Conservation (phyloP, 192 early-diverging fungal species). For the Gonapodya prolifera region DNA sequence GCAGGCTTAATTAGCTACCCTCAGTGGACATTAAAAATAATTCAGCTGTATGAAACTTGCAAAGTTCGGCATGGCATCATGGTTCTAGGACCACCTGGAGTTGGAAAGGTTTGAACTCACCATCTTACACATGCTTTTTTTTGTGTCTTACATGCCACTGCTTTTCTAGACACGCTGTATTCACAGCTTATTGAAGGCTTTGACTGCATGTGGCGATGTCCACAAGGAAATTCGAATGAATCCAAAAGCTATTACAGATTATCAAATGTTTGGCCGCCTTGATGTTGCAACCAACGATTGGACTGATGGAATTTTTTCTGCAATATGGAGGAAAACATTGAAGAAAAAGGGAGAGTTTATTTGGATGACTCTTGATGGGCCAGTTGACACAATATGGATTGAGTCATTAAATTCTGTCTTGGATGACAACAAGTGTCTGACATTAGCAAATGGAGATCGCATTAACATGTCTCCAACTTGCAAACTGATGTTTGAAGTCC, state of each 20-base stretch:
- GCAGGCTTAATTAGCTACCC: constrained; percentile 44
- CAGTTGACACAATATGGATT: constrained; percentile 56
- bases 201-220: constrained; percentile 48
- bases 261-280: constrained; percentile 51
- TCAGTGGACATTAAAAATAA: constrained; percentile 51
- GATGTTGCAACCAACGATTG: constrained; percentile 56
- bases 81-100: constrained; percentile 50
- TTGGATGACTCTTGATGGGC: constrained; percentile 52
- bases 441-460: constrained; percentile 50
- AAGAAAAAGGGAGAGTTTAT: constrained; percentile 44
- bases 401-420: constrained; percentile 34
- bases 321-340: constrained; percentile 47
- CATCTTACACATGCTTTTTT: not conserved
- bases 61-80: constrained; percentile 50
- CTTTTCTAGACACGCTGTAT: constrained; percentile 34
- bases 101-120: constrained; percentile 25
- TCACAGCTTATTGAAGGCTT: constrained; percentile 38
- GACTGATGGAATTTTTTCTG: constrained; percentile 57
- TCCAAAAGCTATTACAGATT: constrained; percentile 53
- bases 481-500: constrained; percentile 51
- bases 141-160: not conserved
- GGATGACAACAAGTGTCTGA: constrained; percentile 56
- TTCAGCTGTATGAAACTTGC: constrained; percentile 51
- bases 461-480: constrained; percentile 49
- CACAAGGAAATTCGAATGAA: constrained; percentile 56